Evolutionary conservation across 805 yeast genomes (phyloP), one percentile per base, ranked within the genome.

Genomic region (Komagataella kurtzmanii): DNA sequence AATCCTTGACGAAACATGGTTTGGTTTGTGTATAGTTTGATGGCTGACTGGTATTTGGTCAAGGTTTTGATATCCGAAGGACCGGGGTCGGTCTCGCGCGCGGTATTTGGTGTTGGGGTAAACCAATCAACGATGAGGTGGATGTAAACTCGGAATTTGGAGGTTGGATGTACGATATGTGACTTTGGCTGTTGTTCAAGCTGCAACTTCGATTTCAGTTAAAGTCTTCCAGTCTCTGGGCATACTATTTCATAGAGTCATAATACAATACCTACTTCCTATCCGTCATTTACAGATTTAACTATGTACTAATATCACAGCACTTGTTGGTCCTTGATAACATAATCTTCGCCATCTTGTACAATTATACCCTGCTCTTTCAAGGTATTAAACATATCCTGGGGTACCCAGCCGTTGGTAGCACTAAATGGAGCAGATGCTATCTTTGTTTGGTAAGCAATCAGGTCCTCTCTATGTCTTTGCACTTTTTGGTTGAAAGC

Each of bases 371-470:
- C 93, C 54, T 81, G 81, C 18, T 80, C 78, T 45, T 80, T 66
- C 59, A 88, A 72, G 49, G 77, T 77, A 40, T 80, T 83, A 61
- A 91, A 90, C 85, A 88, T 80, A 62, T 88, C 96, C 63, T 88
- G 96, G 17, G 98, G 97, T 53, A 93, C 77, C 96, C 97, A 91
- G 4, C 97, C 97, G 51, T 86, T 85, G 21, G 97, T 85, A 48
- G 91, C 91, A 30, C 87, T 83, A 66, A 88, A 90, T 46, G 97
- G 97, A 50, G 81, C 75, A 5, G 81, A 72, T 44, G 83, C 75
- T 48, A 85, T 67, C 57, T 79, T 80, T 56, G 77, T 69, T 66
- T 88, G 91, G 70, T 87, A 85, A 30, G 73, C 76, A 53, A 77
- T 81, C 58, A 88, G 72, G 23, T 75, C 77, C 19, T 70, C 60